Evolutionary conservation across 306 rosid genomes (phyloP), one percentile per base, ranked within the genome.

Genomic region (Begonia fuchsioides): DNA sequence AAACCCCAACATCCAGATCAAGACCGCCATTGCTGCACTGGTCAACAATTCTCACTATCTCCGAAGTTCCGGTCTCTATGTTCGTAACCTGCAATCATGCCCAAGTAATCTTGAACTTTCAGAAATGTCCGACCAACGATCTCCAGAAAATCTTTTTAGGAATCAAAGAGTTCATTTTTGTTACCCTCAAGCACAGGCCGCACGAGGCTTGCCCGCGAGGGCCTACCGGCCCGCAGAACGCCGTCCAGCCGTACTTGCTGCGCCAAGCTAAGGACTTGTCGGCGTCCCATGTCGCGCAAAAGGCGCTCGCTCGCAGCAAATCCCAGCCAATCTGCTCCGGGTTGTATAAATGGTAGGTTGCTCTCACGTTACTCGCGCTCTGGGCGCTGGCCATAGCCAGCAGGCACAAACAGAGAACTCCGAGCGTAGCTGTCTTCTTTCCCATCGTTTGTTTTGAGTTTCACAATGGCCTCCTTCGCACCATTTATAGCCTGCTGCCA

Each of bases 211-310:
- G 50, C 13, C 83, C 86, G 1, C 32, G 72, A 46, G 77, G 88
- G 1, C 88, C 96, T 15, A 1, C 57, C 9, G 83, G 86, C 2
- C 83, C 83, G 46, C 96, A 81, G 20, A 78, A 86, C 41, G 96
- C 72, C 0, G 93, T 86, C 96, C 96, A 86, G 6, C 86, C 83
- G 14, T 81, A 79, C 58, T 70, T 79, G 62, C 73, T 78, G 13
- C 96, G 86, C 86, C 86, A 79, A 17, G 65, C 74, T 10, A 71
- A 64, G 0, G 96, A 58, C 67, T 74, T 40, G 57, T 72, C 9
- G 14, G 83, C 93, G 38, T 86, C 88, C 88, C 88, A 86, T 2
- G 96, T 79, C 5, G 96, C 38, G 52, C 96, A 86, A 51, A 39
- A 87, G 8, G 74, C 93, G 41, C 83, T 72, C 0, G 65, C 96